Evolutionary conservation across 495 filamentous ascomycete species (phyloP).

Genomic region (Astrothelium subdiscretum): DNA sequence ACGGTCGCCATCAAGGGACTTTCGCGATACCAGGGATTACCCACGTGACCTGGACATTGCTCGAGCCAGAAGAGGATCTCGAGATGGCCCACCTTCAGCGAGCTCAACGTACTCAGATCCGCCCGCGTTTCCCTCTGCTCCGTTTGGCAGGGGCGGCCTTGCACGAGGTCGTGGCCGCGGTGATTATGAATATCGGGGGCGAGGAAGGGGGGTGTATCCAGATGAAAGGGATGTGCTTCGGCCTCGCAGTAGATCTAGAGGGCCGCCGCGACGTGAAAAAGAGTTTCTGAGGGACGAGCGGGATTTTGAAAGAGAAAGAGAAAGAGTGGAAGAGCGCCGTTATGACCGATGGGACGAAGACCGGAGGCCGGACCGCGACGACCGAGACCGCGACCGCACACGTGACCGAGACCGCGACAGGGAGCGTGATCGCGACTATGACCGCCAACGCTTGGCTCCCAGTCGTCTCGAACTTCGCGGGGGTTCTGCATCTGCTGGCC

Average conservation of each 20-base stretch:
- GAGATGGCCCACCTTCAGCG: conserved; percentile 54
- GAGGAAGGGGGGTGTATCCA: conserved; percentile 43
- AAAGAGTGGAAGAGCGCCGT: conserved; percentile 25
- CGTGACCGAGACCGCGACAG: conserved; percentile 24
- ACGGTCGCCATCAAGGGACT: conserved; percentile 12
- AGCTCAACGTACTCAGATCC: conserved; percentile 59
- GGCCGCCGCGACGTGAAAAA: conserved; percentile 19
- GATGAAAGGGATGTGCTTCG: conserved; percentile 51
- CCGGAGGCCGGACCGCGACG: conserved; percentile 28
- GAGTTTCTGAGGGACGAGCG: conserved; percentile 24
- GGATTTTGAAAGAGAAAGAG: conserved; percentile 26
- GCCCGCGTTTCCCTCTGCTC: conserved; percentile 39
- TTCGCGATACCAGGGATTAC: conserved; percentile 26
- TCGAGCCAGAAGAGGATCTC: conserved; percentile 45
- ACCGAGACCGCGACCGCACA: conserved; percentile 33
- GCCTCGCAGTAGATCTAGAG: conserved; percentile 50
- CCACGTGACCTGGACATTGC: conserved; percentile 29
- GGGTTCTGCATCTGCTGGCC: conserved; percentile 9
- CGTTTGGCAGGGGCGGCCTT: conserved; percentile 43
- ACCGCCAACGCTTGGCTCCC: conserved; percentile 11
- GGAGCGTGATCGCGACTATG: conserved; percentile 15
- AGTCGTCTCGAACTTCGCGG: conserved; percentile 11
- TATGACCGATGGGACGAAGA: conserved; percentile 46
- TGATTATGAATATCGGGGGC: conserved; percentile 46
- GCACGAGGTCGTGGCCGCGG: conserved; percentile 51